Evolutionary conservation across 164 flowering plant genomes (phyloP).

Genomic region (Platanus orientalis): DNA sequence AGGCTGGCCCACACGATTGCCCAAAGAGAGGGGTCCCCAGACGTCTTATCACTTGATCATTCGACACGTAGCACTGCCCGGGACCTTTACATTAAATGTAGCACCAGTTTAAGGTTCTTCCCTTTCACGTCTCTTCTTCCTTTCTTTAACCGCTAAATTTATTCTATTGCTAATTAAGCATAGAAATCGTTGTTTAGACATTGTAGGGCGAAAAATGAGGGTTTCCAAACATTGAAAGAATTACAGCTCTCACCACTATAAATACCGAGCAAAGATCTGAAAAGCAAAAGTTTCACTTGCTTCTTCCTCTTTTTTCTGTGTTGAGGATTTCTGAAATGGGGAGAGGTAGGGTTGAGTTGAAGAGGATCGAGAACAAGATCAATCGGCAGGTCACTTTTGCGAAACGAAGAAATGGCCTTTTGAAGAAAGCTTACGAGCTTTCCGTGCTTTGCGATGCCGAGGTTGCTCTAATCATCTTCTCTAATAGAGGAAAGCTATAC

Average conservation of each 20-base stretch:
- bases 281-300: background rate
- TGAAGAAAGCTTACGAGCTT: conserved; percentile 93
- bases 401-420: conserved; percentile 78
- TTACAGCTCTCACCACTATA: background rate
- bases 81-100: conserved; percentile 6
- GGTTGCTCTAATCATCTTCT: conserved; percentile 91
- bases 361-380: conserved; percentile 95
- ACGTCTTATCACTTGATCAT: conserved; percentile 13
- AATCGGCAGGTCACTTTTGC: conserved; percentile 88
- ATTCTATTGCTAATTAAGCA: background rate
- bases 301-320: background rate
- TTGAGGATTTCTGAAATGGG: conserved; percentile 41
- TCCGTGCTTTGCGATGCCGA: conserved; percentile 85
- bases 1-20: too few relatives aligned
- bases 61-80: conserved; percentile 29
- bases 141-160: background rate
- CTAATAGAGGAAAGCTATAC: conserved; percentile 83
- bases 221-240: background rate
- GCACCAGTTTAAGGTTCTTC: conserved; percentile 8
- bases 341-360: conserved; percentile 88
- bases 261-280: background rate
- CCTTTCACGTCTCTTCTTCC: background rate
- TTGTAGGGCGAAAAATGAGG: background rate
- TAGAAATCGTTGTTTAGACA: background rate
- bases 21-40: too few relatives aligned